Conservation (phyloP, 768 basidiomycete species). For the Hydnum rufescens region DNA sequence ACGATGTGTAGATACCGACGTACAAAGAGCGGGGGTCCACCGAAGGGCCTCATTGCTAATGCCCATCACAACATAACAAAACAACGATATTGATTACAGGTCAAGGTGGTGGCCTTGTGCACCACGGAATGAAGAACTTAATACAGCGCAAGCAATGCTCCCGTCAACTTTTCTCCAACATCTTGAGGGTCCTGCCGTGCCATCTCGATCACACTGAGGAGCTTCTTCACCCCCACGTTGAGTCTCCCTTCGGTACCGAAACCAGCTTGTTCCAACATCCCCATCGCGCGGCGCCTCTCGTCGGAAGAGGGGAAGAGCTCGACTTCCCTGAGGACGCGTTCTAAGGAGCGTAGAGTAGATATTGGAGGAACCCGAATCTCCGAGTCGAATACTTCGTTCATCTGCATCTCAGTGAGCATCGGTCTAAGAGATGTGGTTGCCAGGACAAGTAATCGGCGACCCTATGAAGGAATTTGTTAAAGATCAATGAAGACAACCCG, state of each 20-base stretch:
- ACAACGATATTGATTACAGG: too few species aligned
- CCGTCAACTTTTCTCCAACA: constrained; percentile 48
- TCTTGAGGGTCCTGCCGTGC: constrained; percentile 85
- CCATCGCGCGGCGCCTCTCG: constrained; percentile 38
- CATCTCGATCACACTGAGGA: constrained; percentile 87
- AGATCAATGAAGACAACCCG: not conserved
- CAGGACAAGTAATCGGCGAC: constrained; percentile 75
- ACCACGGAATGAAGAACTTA: too few species aligned
- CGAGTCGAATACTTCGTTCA: constrained; percentile 76
- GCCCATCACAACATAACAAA: too few species aligned
- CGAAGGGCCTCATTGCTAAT: too few species aligned
- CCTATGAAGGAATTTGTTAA: constrained; percentile 26
- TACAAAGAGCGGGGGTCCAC: too few species aligned
- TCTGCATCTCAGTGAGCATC: constrained; percentile 72
- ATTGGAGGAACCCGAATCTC: constrained; percentile 74
- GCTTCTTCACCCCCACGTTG: constrained; percentile 83
- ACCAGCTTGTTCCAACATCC: constrained; percentile 53
- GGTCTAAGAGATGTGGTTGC: constrained; percentile 80
- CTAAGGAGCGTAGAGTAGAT: constrained; percentile 46
- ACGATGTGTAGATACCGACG: too few species aligned
- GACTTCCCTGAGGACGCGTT: constrained; percentile 58
- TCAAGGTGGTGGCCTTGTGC: too few species aligned
- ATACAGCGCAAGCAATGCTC: constrained; percentile 4
- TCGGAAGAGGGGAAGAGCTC: constrained; percentile 43
- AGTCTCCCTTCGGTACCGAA: constrained; percentile 36